Base-by-base conservation (phyloP, 768 basidiomycete species). In the Auricularia cornea region DNA sequence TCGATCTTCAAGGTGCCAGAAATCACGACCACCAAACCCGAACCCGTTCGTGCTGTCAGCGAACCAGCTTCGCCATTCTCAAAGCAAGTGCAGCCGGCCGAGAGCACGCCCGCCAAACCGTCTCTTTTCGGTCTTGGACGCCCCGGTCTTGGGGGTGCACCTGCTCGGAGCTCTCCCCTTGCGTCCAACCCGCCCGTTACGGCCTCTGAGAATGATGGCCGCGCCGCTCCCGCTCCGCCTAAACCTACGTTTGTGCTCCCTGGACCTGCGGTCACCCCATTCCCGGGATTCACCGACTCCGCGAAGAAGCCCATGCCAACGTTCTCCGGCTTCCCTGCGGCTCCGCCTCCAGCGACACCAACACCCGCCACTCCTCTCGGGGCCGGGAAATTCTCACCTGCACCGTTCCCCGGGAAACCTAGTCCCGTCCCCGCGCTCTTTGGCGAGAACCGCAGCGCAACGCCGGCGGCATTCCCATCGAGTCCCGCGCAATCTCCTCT, bases 161-260 rank as follows among this genome's bases (percentile, higher is more conserved):
- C 66, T 33, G 41, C 40, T 5, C 59, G 64, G 14, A 67, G 66
- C 33, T 67, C 66, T 3, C 66, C 66, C 1, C 59, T 67, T 4
- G 64, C 56, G 14, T 28, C 66, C 61, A 60, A 33, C 28, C 61
- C 64, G 4, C 66, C 66, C 5, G 52, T 67, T 23, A 62, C 29
- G 16, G 40, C 23, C 20, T 20, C 29, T 31, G 28, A 28, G 28
- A 31, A 12, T 18, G 20, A 18, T 18, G 44, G 12, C 44, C 12
- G 20, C 20, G 16, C 44, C 1, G 23, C 6, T 18, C 11, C 20
- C 44, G 23, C 44, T 4, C 44, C 11, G 44, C 44, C 16, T 1
- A 48, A 48, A 48, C 12, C 44, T 12, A 5, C 44, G 20, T 5
- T 48, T 5, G 20, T 38, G 12, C 32, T 60, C 4, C 30, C 64